Conservation (phyloP, 2,329 filamentous ascomycete genomes). For the Helotiales sp. region DNA sequence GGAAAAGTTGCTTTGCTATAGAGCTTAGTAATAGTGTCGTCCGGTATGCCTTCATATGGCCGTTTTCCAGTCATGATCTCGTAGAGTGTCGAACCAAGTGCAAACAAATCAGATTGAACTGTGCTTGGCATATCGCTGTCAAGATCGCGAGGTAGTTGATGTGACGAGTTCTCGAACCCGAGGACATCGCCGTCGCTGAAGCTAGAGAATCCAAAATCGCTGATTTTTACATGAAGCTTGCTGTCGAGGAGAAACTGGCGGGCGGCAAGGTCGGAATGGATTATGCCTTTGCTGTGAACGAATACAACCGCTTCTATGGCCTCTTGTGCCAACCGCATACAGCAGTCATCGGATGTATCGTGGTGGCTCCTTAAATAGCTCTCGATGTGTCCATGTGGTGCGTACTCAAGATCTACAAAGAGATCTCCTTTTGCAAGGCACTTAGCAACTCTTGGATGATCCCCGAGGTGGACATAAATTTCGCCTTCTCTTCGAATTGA, state of each 20-base stretch:
- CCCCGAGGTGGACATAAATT: conserved; percentile 9
- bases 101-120: conserved; percentile 22
- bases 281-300: conserved; percentile 15
- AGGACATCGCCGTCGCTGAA: conserved; percentile 16
- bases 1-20: conserved; percentile 11
- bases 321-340: conserved; percentile 9
- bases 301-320: conserved; percentile 17
- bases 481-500: conserved; percentile 19
- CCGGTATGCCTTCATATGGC: conserved; percentile 13
- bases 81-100: conserved; percentile 22
- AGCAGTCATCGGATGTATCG: conserved; percentile 13
- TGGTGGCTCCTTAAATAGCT: conserved; percentile 16
- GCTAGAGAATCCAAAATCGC: conserved; percentile 14
- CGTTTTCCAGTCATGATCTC: conserved; percentile 37
- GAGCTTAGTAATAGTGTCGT: conserved; percentile 11
- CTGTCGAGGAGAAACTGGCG: conserved; percentile 15
- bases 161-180: conserved; percentile 17
- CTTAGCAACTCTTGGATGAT: conserved; percentile 12
- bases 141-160: conserved; percentile 18
- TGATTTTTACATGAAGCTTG: conserved; percentile 5
- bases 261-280: conserved; percentile 19
- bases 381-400: conserved; percentile 16
- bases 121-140: conserved; percentile 15
- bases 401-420: conserved; percentile 10
- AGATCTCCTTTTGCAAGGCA: conserved; percentile 9